Evolutionary conservation across 306 rosid species (phyloP), one percentile per base, ranked within the genome.

Genomic region (Lupinus albus): DNA sequence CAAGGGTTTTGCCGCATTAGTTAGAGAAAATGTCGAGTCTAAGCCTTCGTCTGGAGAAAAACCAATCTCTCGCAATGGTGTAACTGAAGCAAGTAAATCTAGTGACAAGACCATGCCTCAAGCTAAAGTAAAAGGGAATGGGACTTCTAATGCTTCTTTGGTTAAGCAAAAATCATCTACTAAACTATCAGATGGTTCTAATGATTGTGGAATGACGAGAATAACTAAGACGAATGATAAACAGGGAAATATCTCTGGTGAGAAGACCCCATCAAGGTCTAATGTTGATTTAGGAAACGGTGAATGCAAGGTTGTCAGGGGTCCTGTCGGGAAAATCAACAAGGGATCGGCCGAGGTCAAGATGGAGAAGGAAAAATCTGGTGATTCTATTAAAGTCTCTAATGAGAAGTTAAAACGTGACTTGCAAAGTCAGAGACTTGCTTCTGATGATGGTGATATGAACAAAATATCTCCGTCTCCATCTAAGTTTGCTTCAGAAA

Each of bases 311-410:
- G 74, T 32, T 71, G 85, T 39, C 62, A 64, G 76, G 66, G 70
- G 11, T 44, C n/a, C 3, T 6, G 10, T 13, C 41, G 62, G 69
- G 45, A 35, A 74, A 28, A 56, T 18, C 18, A 53, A 21, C 32
- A 50, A 48, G 77, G 85, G 79, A 18, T 28, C 36, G 12, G 18
- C 15, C 50, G 87, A 77, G 15, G 78, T 67, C 61, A 77, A 80
- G 67, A 71, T 36, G 20, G 86, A 81, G 82, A 89, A 80, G 78
- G 76, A 67, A 59, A 83, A 75, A 30, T 46, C 35, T 50, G 84
- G 81, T 28, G 61, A 46, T 57, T 81, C 63, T 56, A 6, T 42
- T 44, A 65, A 80, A 44, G 71, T 73, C 32, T 68, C 74, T 58
- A 45, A 48, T 71, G 76, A 52, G 42, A 79, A 66, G 60, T 61